Evolutionary conservation across 179 eudicot species (phyloP).

Genomic region (Patellifolia procumbens): DNA sequence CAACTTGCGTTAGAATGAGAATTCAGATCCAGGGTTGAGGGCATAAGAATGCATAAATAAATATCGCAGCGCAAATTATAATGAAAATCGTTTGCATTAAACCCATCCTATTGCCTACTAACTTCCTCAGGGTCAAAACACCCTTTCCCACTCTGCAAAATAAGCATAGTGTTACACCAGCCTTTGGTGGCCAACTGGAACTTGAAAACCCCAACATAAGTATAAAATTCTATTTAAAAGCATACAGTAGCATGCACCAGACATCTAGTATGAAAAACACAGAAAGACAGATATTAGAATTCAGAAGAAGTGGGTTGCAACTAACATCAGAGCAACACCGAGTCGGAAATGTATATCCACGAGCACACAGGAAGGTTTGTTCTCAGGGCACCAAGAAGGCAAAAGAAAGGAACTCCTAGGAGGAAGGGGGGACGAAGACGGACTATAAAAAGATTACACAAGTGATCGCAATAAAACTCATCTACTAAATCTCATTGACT

Average conservation of each 20-base stretch:
- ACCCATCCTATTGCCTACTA: no score
- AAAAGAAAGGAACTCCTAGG: background rate
- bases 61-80: no score
- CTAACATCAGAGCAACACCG: constrained; percentile 5
- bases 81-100: no score
- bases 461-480: constrained; percentile 14
- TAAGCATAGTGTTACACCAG: background rate
- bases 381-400: background rate
- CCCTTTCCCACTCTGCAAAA: no score
- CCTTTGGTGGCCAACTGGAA: background rate
- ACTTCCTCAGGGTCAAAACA: no score
- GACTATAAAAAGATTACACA: constrained; percentile 22
- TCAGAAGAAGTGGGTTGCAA: background rate
- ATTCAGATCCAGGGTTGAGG: no score
- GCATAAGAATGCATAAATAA: no score
- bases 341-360: constrained; percentile 10
- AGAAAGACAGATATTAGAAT: background rate
- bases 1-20: no score
- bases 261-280: no score
- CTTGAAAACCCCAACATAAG: no score
- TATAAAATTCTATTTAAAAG: background rate
- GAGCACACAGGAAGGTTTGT: constrained; percentile 3
- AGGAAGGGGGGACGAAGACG: background rate
- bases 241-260: background rate
- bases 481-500: constrained; percentile 1